Conservation (phyloP, 345 rosid genomes). For the Lumnitzera racemosa region DNA sequence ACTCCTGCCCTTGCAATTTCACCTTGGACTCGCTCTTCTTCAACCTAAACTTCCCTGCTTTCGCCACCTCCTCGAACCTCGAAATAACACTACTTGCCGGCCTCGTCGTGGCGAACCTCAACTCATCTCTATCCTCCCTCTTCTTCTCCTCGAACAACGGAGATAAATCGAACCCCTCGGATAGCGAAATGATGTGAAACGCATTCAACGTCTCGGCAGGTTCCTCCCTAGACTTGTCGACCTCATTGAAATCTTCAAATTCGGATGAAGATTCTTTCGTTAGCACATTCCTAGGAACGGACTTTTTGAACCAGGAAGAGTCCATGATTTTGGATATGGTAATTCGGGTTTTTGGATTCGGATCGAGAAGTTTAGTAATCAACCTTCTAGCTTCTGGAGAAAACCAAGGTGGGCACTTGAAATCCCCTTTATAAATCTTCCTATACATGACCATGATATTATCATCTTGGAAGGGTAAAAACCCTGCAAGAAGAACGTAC, state of each 20-base stretch:
- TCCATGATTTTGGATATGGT: constrained; percentile 50
- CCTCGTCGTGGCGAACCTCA: constrained; percentile 71
- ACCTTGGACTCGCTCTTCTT: constrained; percentile 71
- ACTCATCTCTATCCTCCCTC: constrained; percentile 72
- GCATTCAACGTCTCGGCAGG: constrained; percentile 60
- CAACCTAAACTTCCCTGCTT: constrained; percentile 51
- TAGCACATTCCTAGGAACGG: constrained; percentile 23
- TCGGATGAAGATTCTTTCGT: constrained; percentile 9
- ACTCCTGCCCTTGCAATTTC: constrained; percentile 32
- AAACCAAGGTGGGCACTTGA: constrained; percentile 31
- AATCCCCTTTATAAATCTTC: constrained; percentile 20
- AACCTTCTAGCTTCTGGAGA: constrained; percentile 37
- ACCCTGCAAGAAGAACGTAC: constrained; percentile 31
- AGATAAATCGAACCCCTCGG: constrained; percentile 85
- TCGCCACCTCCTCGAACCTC: constrained; percentile 67
- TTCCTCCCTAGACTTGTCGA: constrained; percentile 1
- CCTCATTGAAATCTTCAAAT: constrained; percentile 26
- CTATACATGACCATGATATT: constrained; percentile 23
- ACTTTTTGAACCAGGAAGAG: constrained; percentile 72
- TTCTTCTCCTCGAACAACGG: constrained; percentile 83
- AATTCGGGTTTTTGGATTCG: constrained; percentile 59
- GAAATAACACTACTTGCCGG: constrained; percentile 87
- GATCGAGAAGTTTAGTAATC: constrained; percentile 79
- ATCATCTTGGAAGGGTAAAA: constrained; percentile 28
- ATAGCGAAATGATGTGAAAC: constrained; percentile 77